Percentiles rank a stretch among this genome's conserved stretches.
Evolutionary conservation across 2,329 filamentous ascomycete species (phyloP).

Genomic region (Claviceps fusiformis): DNA sequence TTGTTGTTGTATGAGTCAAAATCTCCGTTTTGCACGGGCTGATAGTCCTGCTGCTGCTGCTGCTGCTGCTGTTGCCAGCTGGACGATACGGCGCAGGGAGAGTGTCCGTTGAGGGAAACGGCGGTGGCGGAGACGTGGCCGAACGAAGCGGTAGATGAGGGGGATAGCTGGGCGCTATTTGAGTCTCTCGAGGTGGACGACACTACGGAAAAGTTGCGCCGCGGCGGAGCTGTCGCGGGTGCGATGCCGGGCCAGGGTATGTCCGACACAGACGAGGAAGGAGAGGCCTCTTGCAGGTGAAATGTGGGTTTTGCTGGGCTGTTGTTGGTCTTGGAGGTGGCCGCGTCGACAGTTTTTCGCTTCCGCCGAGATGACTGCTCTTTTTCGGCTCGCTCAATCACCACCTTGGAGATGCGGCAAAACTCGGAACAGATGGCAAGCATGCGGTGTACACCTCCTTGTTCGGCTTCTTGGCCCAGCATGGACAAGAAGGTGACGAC

Average conservation of each 20-base stretch:
- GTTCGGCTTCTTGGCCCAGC: constrained; percentile 77
- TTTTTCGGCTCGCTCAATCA: constrained; percentile 82
- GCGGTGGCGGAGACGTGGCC: constrained; percentile 7
- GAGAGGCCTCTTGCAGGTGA: not conserved
- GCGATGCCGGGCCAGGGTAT: constrained; percentile 4
- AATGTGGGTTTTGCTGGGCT: constrained; percentile 1
- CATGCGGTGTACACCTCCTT: constrained; percentile 87
- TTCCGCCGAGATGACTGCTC: constrained; percentile 71
- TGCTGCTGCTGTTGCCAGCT: constrained; percentile 18
- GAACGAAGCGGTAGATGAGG: constrained; percentile 13
- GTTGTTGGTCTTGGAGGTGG: constrained; percentile 5
- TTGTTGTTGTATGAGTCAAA: constrained; percentile 28
- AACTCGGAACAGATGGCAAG: constrained; percentile 91
- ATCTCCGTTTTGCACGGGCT: constrained; percentile 22
- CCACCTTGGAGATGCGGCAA: constrained; percentile 79
- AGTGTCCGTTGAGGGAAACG: constrained; percentile 23
- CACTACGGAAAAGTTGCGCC: not conserved
- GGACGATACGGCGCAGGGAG: constrained; percentile 29
- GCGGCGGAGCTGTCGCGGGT: not conserved
- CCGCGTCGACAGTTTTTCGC: constrained; percentile 41
- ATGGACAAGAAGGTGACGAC: constrained; percentile 88
- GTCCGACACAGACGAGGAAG: not conserved
- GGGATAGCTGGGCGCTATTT: constrained; percentile 15
- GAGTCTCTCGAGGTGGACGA: constrained; percentile 1
- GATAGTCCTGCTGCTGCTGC: constrained; percentile 26